A percentile compares a stretch with the other conserved stretches of the same genome.
Evolutionary conservation across 768 basidiomycete species (phyloP).

Genomic region (Lentinula edodes): DNA sequence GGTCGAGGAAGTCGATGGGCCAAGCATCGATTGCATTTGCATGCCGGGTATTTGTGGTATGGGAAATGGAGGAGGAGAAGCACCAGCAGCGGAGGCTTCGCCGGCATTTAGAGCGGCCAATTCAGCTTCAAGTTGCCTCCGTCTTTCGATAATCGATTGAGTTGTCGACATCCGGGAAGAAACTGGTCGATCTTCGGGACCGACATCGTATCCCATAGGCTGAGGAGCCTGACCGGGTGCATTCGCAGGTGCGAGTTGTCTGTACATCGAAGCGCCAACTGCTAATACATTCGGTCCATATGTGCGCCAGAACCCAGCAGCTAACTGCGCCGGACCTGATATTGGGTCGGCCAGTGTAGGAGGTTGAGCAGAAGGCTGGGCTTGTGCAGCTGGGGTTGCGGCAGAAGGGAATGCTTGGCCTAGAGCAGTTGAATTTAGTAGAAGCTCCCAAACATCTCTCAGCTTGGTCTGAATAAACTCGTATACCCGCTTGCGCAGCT

Average conservation of each 20-base stretch:
- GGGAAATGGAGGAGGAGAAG: conserved; percentile 19
- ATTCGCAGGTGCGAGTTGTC: conserved; percentile 42
- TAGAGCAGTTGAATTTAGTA: conserved; percentile 35
- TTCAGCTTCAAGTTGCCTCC: conserved; percentile 51
- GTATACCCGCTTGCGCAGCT: conserved; percentile 54
- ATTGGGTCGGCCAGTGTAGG: conserved; percentile 48
- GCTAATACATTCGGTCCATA: conserved; percentile 74
- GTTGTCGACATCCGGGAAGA: conserved; percentile 15
- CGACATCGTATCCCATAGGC: conserved; percentile 1
- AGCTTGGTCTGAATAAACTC: conserved; percentile 60
- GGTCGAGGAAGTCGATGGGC: conserved; percentile 1
- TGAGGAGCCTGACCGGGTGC: conserved; percentile 12
- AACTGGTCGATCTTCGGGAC: conserved; percentile 8
- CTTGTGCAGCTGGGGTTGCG: neutral
- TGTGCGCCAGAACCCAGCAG: conserved; percentile 65
- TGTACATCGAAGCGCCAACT: conserved; percentile 57
- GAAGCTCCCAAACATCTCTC: conserved; percentile 60
- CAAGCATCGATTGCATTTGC: conserved; percentile 24
- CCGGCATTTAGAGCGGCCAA: conserved; percentile 39
- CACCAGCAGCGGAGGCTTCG: conserved; percentile 15
- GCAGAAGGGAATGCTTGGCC: conserved; percentile 28
- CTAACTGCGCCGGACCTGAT: conserved; percentile 61
- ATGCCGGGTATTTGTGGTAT: conserved; percentile 22
- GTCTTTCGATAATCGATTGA: conserved; percentile 37
- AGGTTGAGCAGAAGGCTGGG: conserved; percentile 14